Conservation (phyloP, 2,329 filamentous ascomycete species). For the Coleophoma eucalyptorum region DNA sequence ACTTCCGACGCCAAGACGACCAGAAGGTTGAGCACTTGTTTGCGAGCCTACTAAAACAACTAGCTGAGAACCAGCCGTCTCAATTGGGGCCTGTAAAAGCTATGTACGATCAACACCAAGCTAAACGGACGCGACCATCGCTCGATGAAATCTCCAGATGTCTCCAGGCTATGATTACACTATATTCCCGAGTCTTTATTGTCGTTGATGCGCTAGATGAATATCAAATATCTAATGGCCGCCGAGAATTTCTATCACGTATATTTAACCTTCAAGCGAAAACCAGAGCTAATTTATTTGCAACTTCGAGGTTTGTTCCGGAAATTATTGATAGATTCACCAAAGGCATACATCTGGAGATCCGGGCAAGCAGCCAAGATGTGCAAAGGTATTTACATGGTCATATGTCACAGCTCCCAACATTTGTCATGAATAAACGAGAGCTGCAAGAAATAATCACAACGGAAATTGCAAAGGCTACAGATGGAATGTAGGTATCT, state of each 20-base stretch:
- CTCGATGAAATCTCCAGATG: background rate
- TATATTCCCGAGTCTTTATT: slow-evolving; percentile 4
- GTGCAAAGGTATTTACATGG: no score
- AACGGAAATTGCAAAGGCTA: background rate
- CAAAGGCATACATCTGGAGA: background rate
- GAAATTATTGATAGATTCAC: background rate
- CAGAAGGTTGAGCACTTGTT: background rate
- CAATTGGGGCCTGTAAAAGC: background rate
- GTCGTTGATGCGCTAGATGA: slow-evolving; percentile 18
- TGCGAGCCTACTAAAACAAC: background rate
- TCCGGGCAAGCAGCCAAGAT: background rate
- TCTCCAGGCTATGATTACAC: background rate
- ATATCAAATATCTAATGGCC: slow-evolving; percentile 3
- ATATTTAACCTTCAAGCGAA: background rate
- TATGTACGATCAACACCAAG: background rate
- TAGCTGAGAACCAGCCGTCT: background rate
- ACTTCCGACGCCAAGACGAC: background rate
- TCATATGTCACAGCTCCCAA: no score
- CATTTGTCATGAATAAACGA: background rate
- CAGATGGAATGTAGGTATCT: background rate
- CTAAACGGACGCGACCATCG: background rate
- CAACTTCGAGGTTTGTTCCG: background rate
- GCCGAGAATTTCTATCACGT: background rate
- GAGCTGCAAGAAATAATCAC: background rate
- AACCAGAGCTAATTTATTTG: background rate